Percentiles rank a stretch among this genome's conserved stretches.
Evolutionary conservation across 75 land plant genomes (phyloP).

Genomic region (Sequoiadendron giganteum): DNA sequence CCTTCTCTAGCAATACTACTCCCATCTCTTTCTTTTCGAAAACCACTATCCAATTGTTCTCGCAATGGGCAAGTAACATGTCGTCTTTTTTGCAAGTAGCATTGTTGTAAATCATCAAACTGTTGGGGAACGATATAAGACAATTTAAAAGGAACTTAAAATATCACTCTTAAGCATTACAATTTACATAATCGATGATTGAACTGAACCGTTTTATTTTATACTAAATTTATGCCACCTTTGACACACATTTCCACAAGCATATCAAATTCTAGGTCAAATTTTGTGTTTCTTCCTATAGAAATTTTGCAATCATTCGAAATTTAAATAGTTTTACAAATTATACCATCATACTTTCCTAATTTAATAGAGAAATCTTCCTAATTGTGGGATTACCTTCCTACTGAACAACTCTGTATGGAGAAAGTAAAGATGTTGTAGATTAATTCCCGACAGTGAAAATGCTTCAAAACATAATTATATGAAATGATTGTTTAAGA

Average conservation of each 20-base stretch:
- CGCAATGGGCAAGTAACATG: constrained; percentile 32
- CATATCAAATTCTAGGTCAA: not conserved
- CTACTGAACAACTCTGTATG: not conserved
- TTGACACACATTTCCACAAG: not conserved
- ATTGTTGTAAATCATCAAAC: constrained; percentile 97
- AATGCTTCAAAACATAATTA: not conserved
- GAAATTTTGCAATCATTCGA: not conserved
- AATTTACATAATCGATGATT: not conserved
- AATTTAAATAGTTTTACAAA: not conserved
- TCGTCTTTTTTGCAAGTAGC: constrained; percentile 82
- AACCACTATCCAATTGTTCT: constrained; percentile 22
- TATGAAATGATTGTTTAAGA: not conserved
- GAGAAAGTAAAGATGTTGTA: not conserved
- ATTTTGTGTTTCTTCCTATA: not conserved
- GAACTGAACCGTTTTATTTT: not conserved
- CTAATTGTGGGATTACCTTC: not conserved
- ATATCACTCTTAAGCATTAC: not conserved
- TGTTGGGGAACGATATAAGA: constrained; percentile 21
- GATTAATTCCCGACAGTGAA: not conserved
- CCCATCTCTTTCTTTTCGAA: constrained; percentile 39
- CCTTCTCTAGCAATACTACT: constrained; percentile 48
- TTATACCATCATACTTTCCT: not conserved
- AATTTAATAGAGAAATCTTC: not conserved
- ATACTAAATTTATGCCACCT: not conserved
- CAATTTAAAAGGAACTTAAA: not conserved